Conservation (phyloP, 805 yeast genomes). For the Candida arabinofermentans region DNA sequence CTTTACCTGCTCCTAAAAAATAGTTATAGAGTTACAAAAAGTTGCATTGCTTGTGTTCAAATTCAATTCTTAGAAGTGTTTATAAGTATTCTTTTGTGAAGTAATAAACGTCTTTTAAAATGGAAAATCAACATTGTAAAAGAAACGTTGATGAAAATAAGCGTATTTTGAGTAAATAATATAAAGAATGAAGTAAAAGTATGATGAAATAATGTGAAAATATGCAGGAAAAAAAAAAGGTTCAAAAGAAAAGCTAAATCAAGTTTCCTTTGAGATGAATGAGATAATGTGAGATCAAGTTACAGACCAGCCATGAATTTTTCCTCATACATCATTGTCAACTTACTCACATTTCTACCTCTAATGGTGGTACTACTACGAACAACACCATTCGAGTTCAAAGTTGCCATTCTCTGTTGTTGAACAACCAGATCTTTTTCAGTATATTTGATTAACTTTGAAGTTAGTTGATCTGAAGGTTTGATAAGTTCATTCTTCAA, state of each 20-base stretch:
- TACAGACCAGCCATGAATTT: slow-evolving; percentile 24
- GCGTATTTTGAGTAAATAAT: background rate
- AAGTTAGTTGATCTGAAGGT: slow-evolving; percentile 23
- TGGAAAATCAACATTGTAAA: no score
- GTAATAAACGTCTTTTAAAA: no score
- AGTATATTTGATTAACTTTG: slow-evolving; percentile 28
- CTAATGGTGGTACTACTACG: slow-evolving; percentile 33
- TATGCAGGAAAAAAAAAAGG: background rate
- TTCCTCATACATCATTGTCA: slow-evolving; percentile 49
- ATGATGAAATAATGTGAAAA: background rate
- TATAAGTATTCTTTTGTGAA: no score
- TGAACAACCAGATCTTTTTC: slow-evolving; percentile 28
- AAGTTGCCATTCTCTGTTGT: slow-evolving; percentile 10
- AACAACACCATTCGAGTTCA: slow-evolving; percentile 2
- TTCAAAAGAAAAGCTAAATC: background rate
- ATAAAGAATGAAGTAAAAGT: background rate
- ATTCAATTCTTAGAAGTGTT: background rate
- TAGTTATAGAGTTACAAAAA: slow-evolving; percentile 5
- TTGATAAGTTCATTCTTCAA: slow-evolving; percentile 19
- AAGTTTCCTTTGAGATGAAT: background rate
- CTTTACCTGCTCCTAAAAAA: slow-evolving; percentile 24
- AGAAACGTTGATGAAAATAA: background rate
- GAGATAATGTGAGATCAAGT: background rate
- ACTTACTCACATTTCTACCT: slow-evolving; percentile 50
- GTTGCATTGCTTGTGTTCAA: no score